These are phyloP conservation scores for Euclidium syriacum DNA, from an alignment of 345 rosid species.

Conservation along the genomic window DNA sequence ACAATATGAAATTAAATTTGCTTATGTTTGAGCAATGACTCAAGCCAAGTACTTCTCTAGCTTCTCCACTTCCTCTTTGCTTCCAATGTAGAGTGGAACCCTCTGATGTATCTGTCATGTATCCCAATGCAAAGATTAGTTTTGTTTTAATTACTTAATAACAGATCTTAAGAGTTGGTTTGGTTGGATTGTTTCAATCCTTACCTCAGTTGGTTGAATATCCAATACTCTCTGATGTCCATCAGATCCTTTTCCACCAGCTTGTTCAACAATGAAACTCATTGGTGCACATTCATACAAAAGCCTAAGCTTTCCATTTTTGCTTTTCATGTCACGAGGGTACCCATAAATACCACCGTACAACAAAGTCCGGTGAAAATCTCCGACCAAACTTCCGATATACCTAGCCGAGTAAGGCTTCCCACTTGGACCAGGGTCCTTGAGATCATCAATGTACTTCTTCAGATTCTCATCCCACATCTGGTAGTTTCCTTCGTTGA, in stretches of 20 bases:
- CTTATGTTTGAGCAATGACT: slow-evolving; percentile 28
- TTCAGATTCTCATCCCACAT: slow-evolving; percentile 87
- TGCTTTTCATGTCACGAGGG: slow-evolving; percentile 88
- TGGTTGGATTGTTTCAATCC: too few relatives aligned
- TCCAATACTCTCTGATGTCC: slow-evolving; percentile 81
- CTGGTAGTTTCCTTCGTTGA: slow-evolving; percentile 93
- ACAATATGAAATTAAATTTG: slow-evolving; percentile 2
- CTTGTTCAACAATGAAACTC: slow-evolving; percentile 96
- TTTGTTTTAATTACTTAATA: background rate
- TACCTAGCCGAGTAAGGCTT: slow-evolving; percentile 94
- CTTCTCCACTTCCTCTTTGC: slow-evolving; percentile 85
- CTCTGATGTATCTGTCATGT: slow-evolving; percentile 75
- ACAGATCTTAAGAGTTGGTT: too few relatives aligned
- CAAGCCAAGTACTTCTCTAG: slow-evolving; percentile 86
- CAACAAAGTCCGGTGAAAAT: slow-evolving; percentile 77
- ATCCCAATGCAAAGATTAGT: background rate
- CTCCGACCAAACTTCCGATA: slow-evolving; percentile 95
- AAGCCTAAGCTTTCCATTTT: slow-evolving; percentile 90
- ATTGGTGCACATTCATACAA: slow-evolving; percentile 94
- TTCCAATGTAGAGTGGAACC: slow-evolving; percentile 87
- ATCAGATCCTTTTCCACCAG: slow-evolving; percentile 97
- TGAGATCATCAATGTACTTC: slow-evolving; percentile 88
- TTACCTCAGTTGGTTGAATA: slow-evolving; percentile 75
- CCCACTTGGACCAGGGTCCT: slow-evolving; percentile 81
- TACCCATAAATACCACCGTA: slow-evolving; percentile 95